Evolutionary conservation across 441 rosid species (phyloP), one percentile per base, ranked within the genome.

Genomic region (Dalechampia spathulata): DNA sequence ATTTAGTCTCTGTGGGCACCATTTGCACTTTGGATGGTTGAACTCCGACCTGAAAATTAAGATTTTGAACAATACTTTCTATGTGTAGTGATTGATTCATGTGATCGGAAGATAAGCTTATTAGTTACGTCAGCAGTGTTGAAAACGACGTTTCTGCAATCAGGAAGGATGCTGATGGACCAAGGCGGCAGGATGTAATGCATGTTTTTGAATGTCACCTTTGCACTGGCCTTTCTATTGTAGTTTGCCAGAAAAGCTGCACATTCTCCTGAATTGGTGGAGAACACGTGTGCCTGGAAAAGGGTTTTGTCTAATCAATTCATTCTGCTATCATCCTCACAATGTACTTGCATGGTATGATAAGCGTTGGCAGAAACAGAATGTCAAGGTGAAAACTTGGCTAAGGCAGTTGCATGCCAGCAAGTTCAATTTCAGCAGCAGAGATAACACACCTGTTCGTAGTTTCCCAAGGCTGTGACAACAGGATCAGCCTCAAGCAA

Each of bases 131-230:
- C 70, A 3, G 96, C 96, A 56, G 96, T 87, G 75, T 81, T 87
- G 65, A 65, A 87, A 37, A 71, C 82, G 34, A 63, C 85, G n/a
- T 79, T 75, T 69, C 53, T 72, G 74, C 96, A 87, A 61, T 87
- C 93, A 1, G 93, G 93, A 63, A 87, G 93, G 62, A 87, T 81
- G 65, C 90, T 85, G 30, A 73, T 71, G 57, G 93, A 87, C 96
- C 96, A 87, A 45, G 93, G 82, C 15, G 88, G 93, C 62, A 85
- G 66, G 57, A 60, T 61, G 58, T 76, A 78, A 28, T 78, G 82
- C 47, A 76, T 55, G 10, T 73, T 74, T 15, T 77, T 74, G 60
- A 83, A 87, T 38, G 57, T 60, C 55, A 85, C 85, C 51, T 36
- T 75, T 12, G 81, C 86, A 36, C 79, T 58, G 38, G 74, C 63